phyloP scores from a whole-genome alignment of 176 grass and related monocot genomes.

The Triticum monococcum region DNA sequence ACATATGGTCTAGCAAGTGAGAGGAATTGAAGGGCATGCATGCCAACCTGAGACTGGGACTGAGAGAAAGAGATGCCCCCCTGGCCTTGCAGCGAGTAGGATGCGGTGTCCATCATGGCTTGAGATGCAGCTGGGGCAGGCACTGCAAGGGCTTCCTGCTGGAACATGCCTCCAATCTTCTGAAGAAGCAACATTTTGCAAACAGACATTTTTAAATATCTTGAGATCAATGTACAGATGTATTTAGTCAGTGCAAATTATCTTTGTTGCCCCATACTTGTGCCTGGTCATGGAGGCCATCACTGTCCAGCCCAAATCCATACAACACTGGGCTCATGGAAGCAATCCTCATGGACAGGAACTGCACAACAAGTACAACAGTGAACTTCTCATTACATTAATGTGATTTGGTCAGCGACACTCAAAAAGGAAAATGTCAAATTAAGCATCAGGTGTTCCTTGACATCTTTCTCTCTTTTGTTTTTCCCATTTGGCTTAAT shows the following conservation, averaged over 20 bases:
- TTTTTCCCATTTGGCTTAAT: neutral
- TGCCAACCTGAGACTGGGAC: slow-evolving; percentile 48
- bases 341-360: slow-evolving; percentile 98
- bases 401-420: neutral
- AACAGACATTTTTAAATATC: slow-evolving; percentile 8
- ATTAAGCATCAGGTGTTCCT: slow-evolving; percentile 14
- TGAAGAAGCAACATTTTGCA: slow-evolving; percentile 20
- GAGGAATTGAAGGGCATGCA: slow-evolving; percentile 2
- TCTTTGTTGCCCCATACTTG: slow-evolving; percentile 40
- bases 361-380: slow-evolving; percentile 42
- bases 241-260: neutral
- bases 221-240: neutral
- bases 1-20: slow-evolving; percentile 13
- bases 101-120: slow-evolving; percentile 46
- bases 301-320: slow-evolving; percentile 57
- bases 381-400: neutral
- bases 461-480: neutral
- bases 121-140: slow-evolving; percentile 54
- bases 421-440: neutral
- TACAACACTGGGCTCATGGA: slow-evolving; percentile 66
- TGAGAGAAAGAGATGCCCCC: slow-evolving; percentile 50
- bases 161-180: slow-evolving; percentile 64
- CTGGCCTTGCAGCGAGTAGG: slow-evolving; percentile 53
- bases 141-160: slow-evolving; percentile 48
- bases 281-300: slow-evolving; percentile 39